Evolutionary conservation across 192 early-diverging fungal genomes (phyloP), one percentile per base, ranked within the genome.

Genomic region (Coemansia sp.): DNA sequence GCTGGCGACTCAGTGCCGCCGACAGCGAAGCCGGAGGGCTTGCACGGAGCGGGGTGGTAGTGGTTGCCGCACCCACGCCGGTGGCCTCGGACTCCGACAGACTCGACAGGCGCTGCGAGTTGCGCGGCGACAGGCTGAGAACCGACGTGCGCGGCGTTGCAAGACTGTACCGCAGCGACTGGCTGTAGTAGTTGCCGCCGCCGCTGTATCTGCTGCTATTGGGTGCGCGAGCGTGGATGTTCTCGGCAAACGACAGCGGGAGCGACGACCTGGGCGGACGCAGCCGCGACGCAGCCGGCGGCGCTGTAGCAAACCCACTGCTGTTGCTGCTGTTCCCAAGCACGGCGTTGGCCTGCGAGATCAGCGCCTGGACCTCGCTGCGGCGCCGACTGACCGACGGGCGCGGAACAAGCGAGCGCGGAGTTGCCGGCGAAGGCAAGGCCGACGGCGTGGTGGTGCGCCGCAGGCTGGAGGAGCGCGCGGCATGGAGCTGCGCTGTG

Each of bases 321-420:
- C 26, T 26, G 26, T 3, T 26, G 26, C 26, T 42, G 16, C 54
- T 45, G 46, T 47, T 42, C 59, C 66, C 55, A 43, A 80, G 63
- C 54, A 80, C 78, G 5, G 78, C 78, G 55, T 80, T 75, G 32
- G 78, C 78, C 66, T 80, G 78, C 12, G 73, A 66, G 15, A 80
- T 61, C 62, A 80, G 73, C 41, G 72, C 68, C 57, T 80, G 68
- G 9, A 80, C 69, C 45, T 80, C 78, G 67, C 73, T 72, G 46
- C 73, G 72, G 40, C 78, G 66, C 47, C 78, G 65, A 15, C 36
- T 52, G 37, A 65, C 41, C 16, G 52, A 45, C 51, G 16, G 49
- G n/a, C 32, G 37, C 26, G 65, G 67, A 39, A 56, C 49, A 55
- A 55, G 39, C 37, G 61, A 43, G 4, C 41, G 51, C 39, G 36